Evolutionary conservation across 2,329 filamentous ascomycete genomes (phyloP).

Genomic region (Microascus cirrosus): DNA sequence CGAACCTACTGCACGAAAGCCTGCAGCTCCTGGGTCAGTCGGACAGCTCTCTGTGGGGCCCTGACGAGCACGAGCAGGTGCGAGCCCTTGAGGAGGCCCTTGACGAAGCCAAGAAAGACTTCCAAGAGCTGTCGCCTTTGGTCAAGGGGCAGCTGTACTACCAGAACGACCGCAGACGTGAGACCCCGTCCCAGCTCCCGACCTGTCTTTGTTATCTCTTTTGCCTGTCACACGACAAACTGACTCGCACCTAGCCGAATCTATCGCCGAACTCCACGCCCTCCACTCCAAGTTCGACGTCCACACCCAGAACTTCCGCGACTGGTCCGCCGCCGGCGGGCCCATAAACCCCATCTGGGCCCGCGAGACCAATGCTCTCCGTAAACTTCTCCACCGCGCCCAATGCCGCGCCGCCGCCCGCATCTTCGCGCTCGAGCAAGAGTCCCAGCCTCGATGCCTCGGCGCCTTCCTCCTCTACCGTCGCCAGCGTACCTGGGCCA

Average conservation of each 20-base stretch:
- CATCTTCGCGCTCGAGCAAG: constrained; percentile 40
- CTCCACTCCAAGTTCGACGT: constrained; percentile 32
- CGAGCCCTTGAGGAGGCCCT: constrained; percentile 42
- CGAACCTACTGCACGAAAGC: constrained; percentile 38
- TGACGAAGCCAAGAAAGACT: constrained; percentile 49
- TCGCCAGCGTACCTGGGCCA: constrained; percentile 23
- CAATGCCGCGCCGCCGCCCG: constrained; percentile 46
- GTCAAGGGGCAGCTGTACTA: constrained; percentile 47
- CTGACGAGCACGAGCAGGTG: constrained; percentile 48
- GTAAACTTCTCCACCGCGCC: constrained; percentile 41
- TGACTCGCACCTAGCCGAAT: constrained; percentile 28
- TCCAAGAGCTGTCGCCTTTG: constrained; percentile 43
- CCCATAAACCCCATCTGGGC: constrained; percentile 46
- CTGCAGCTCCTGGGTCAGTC: constrained; percentile 43
- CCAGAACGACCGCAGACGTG: constrained; percentile 43
- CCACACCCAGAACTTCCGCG: constrained; percentile 37
- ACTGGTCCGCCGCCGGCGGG: constrained; percentile 43
- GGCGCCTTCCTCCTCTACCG: constrained; percentile 44
- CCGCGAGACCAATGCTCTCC: constrained; percentile 36
- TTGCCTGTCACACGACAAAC: background rate
- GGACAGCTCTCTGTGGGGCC: constrained; percentile 47
- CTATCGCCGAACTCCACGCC: constrained; percentile 35
- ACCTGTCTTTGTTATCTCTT: background rate
- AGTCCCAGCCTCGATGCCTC: constrained; percentile 36
- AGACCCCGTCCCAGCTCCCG: constrained; percentile 10